Percentiles rank a stretch among this genome's conserved stretches.
phyloP scores from a whole-genome alignment of 768 basidiomycete genomes.

The Suillus brevipes region DNA sequence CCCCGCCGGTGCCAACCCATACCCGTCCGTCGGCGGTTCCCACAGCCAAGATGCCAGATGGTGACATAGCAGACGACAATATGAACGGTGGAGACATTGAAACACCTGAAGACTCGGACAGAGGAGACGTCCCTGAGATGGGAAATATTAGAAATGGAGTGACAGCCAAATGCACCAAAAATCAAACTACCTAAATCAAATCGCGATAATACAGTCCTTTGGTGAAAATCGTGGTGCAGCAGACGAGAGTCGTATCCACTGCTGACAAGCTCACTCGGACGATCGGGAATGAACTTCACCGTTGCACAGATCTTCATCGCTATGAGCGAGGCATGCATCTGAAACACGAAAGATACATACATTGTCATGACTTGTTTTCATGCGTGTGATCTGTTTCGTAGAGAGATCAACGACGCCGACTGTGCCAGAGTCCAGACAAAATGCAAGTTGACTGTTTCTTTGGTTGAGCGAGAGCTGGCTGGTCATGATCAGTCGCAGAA shows the following conservation, averaged over 20 bases:
- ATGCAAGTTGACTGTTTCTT: conserved; percentile 57
- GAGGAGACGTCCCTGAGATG: conserved; percentile 38
- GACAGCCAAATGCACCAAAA: neutral
- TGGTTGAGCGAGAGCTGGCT: conserved; percentile 65
- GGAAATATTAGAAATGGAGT: conserved; percentile 8
- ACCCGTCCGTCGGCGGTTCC: conserved; percentile 78
- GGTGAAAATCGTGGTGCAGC: conserved; percentile 65
- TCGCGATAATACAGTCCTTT: conserved; percentile 57
- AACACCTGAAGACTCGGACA: conserved; percentile 42
- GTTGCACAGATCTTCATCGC: conserved; percentile 66
- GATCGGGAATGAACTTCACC: conserved; percentile 69
- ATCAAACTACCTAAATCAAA: conserved; percentile 53
- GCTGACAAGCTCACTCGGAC: conserved; percentile 71
- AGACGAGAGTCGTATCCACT: conserved; percentile 74
- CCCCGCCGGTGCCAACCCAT: conserved; percentile 68
- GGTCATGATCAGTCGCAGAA: conserved; percentile 32
- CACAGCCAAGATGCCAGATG: conserved; percentile 61
- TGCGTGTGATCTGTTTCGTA: conserved; percentile 45
- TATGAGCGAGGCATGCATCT: conserved; percentile 9
- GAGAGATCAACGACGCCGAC: conserved; percentile 68
- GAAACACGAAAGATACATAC: conserved; percentile 37
- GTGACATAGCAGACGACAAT: conserved; percentile 58
- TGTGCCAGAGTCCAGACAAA: conserved; percentile 66
- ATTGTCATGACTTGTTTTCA: conserved; percentile 64
- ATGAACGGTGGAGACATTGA: conserved; percentile 76